phyloP scores from a whole-genome alignment of 352 stramenopile species.

The Peronospora destructor region DNA sequence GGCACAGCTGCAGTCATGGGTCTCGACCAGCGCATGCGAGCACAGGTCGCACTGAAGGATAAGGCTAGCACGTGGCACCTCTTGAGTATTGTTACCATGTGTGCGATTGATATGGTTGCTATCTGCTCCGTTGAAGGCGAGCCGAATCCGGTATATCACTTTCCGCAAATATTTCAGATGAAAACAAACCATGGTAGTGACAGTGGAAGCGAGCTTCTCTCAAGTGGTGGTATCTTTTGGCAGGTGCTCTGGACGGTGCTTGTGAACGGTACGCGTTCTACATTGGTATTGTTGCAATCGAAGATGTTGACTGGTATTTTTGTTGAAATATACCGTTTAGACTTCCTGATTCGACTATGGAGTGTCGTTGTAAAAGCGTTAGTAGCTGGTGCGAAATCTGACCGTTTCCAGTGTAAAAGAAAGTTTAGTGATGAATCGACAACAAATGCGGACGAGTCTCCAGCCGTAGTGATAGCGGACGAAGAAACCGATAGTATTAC shows the following conservation, averaged over 20 bases:
- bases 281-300: background rate
- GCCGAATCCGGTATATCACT: conserved; percentile 48
- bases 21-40: conserved; percentile 60
- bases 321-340: conserved; percentile 17
- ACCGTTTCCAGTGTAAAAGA: conserved; percentile 27
- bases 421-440: conserved; percentile 10
- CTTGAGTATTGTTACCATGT: conserved; percentile 47
- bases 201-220: conserved; percentile 8
- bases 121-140: conserved; percentile 58
- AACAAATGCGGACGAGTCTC: conserved; percentile 3
- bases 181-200: conserved; percentile 21
- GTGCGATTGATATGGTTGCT: conserved; percentile 47
- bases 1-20: conserved; percentile 61
- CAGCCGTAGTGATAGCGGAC: conserved; percentile 2
- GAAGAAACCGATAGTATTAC: conserved; percentile 7
- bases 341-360: conserved; percentile 63
- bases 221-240: conserved; percentile 35
- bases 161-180: conserved; percentile 34
- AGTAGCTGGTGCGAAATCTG: conserved; percentile 41
- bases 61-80: conserved; percentile 50
- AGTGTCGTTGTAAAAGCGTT: conserved; percentile 56
- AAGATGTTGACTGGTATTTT: background rate
- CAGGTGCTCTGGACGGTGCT: conserved; percentile 69
- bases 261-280: conserved; percentile 51
- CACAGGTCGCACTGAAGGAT: conserved; percentile 72